Conservation (phyloP, 768 basidiomycete genomes). For the Leccinum barrowsii region DNA sequence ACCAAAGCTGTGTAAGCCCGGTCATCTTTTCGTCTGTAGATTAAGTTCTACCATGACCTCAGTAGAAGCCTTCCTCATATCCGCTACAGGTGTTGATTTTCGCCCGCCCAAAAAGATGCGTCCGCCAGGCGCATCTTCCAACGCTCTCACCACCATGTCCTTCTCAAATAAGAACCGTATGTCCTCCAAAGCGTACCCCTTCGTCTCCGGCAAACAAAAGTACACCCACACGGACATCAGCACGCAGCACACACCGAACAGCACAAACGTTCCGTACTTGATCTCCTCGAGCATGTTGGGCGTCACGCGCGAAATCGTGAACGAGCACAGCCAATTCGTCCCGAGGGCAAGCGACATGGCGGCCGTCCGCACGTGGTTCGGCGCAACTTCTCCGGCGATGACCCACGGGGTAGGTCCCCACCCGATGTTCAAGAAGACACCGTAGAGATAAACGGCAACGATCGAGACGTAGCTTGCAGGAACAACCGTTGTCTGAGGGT, state of each 20-base stretch:
- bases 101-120: constrained; percentile 24
- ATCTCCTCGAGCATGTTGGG: constrained; percentile 35
- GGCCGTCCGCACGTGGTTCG: constrained; percentile 36
- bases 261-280: constrained; percentile 33
- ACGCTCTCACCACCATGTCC: constrained; percentile 29
- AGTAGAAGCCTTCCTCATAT: constrained; percentile 14
- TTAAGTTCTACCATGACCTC: not conserved
- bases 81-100: not conserved
- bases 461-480: constrained; percentile 38
- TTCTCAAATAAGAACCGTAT: constrained; percentile 30
- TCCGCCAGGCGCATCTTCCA: constrained; percentile 35
- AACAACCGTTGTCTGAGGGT: constrained; percentile 26
- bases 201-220: constrained; percentile 40
- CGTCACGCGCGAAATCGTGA: constrained; percentile 36
- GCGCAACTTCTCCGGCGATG: constrained; percentile 35
- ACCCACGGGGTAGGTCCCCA: constrained; percentile 31
- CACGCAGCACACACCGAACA: constrained; percentile 32
- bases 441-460: constrained; percentile 37
- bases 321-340: constrained; percentile 36
- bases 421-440: constrained; percentile 34
- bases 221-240: constrained; percentile 35
- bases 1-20: no score
- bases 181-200: constrained; percentile 37
- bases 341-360: constrained; percentile 33
- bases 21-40: no score